Base-by-base conservation (phyloP, 2,329 filamentous ascomycete genomes). In the Dothideomycetidae sp. region DNA sequence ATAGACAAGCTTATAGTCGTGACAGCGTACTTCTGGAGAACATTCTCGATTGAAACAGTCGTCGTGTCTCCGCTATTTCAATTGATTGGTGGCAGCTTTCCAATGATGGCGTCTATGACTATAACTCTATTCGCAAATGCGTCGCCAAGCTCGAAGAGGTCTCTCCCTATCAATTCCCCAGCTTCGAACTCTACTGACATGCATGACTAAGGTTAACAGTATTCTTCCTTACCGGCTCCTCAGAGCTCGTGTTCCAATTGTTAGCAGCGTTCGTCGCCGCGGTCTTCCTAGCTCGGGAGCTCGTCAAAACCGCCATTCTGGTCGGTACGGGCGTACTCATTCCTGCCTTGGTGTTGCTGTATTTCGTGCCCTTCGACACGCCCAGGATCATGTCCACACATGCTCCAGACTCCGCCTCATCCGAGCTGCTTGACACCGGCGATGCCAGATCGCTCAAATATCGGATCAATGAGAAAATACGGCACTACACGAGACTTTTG, bases 231-330 rank as follows among this genome's bases (percentile, higher is more conserved):
- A 37, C 32, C 28, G 28, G 28, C 3, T 26, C 36, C 15, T 10
- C 36, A 5, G 36, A 32, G 23, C 36, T 37, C 10, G 10, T 37
- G 16, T 31, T 29, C 10, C 28, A 37, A 14, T 31, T 37, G 26
- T 19, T 37, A 10, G 30, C 30, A 29, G 28, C 36, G 10, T 37
- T 37, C 16, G 13, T 32, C 10, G 32, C 28, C 12, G 18, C 26
- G 16, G 36, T 29, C 3, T 32, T 37, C 10, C 10, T 37, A 2
- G 18, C 26, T 16, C 21, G 26, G 10, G 29, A 19, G 3, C 32
- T 37, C 11, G 13, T 37, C 11, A 31, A 37, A 11, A 31, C 36
- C 2, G 28, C 28, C 32, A 31, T 37, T 15, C 12, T 37, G 28
- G 16, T 37, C 12, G 36, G 36, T 7, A 31, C 32, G 16, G 29